Conservation (phyloP, 306 rosid genomes). For the Pterocarpus macrocarpus region DNA sequence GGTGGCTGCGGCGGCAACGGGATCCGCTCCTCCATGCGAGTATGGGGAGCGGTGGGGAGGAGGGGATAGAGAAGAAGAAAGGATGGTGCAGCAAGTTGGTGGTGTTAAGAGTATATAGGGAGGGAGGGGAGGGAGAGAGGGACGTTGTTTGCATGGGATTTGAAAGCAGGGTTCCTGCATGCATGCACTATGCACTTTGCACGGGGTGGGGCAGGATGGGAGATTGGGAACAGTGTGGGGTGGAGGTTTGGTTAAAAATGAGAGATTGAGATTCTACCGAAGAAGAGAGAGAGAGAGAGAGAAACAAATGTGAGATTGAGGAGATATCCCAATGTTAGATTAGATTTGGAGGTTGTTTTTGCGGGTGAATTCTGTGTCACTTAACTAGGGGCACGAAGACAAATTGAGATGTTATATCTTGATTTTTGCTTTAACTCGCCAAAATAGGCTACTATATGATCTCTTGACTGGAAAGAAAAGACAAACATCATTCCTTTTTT, state of each 20-base stretch:
- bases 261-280: neutral
- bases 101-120: neutral
- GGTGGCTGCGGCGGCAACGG: neutral
- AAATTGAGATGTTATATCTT: no score
- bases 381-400: neutral
- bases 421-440: neutral
- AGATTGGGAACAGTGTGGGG: conserved; percentile 31
- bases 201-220: conserved; percentile 30
- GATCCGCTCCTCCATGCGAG: conserved; percentile 66
- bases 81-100: neutral
- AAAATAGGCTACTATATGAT: neutral
- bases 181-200: conserved; percentile 31
- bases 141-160: conserved; percentile 6
- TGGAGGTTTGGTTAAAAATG: neutral
- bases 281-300: no score
- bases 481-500: no score
- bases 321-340: conserved; percentile 7
- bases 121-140: conserved; percentile 6
- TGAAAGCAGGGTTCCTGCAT: neutral
- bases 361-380: conserved; percentile 15
- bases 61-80: conserved; percentile 3
- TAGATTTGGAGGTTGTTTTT: conserved; percentile 3
- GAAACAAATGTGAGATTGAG: neutral
- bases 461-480: neutral
- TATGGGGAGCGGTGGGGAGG: conserved; percentile 55